Evolutionary conservation across 1,139 yeast genomes (phyloP), one percentile per base, ranked within the genome.

Genomic region (Geotrichum histeridarum): DNA sequence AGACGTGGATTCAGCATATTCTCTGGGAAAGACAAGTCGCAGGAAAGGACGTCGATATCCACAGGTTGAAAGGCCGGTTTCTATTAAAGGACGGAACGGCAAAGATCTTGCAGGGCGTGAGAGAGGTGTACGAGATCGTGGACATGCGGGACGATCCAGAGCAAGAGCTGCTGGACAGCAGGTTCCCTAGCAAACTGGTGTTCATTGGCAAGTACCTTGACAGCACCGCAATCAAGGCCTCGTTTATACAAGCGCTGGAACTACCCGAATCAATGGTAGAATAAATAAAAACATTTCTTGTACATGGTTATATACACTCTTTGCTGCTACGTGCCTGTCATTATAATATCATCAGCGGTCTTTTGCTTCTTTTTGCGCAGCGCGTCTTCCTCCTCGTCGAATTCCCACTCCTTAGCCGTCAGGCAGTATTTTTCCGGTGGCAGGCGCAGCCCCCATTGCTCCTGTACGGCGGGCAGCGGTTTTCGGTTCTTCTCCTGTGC

Each of bases 391-490:
- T 76, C 78, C 41, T 78, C 82, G 37, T 77, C 77, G 47, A 77
- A 63, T 39, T 81, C 83, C 84, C 90, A 84, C 62, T 87, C 93
- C 60, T 80, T 79, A 1, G 89, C 90, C 0, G 96, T 90, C 55
- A 93, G 73, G 70, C 98, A 93, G 73, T 90, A 91, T 78, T 91
- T 93, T 73, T 93, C 99, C 8, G 99, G 99, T 3, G 99, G 99
- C 55, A 94, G 76, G 59, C 97, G 81, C 54, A 93, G 77, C 22
- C 99, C 99, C 85, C 93, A 91, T 54, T 86, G 82, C 31, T 95
- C 94, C 69, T 90, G 84, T 33, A 93, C 93, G 8, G 94, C 89
- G 4, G 99, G 99, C 57, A 93, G 76, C 0, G 95, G 84, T 67
- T 87, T 84, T 62, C 89, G 83, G 69, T 93, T 93, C 62, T 96